These are phyloP conservation scores for Tricholoma saponaceum DNA, from an alignment of 768 basidiomycete species.

Conservation along the genomic window DNA sequence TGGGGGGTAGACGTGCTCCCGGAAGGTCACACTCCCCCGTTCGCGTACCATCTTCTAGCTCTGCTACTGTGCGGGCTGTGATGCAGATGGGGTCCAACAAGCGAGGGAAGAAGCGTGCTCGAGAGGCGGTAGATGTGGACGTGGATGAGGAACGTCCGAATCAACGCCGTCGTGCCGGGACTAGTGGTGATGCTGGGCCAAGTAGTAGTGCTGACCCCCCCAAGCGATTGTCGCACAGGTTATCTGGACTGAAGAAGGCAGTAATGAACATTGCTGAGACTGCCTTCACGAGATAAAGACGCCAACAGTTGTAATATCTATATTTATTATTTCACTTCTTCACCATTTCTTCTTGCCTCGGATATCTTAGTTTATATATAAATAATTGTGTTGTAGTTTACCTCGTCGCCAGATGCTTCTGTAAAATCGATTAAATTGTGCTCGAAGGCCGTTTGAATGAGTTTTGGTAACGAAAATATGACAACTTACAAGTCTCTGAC, in stretches of 20 bases:
- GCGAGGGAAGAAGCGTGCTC: conserved; percentile 6
- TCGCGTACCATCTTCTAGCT: not conserved
- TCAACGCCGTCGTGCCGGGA: not conserved
- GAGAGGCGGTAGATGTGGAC: conserved; percentile 1
- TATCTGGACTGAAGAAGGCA: conserved; percentile 3
- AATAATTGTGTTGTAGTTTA: not conserved
- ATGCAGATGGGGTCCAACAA: not conserved
- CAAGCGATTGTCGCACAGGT: not conserved
- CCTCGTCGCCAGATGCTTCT: not conserved
- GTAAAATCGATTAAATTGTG: not conserved
- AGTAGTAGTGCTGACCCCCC: not conserved
- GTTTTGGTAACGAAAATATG: too few relatives aligned
- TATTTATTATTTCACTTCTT: not conserved
- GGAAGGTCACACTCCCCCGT: not conserved
- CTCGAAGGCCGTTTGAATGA: not conserved
- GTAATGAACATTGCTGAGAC: not conserved
- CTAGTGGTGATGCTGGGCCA: not conserved
- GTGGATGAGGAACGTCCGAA: not conserved
- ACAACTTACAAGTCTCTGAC: too few relatives aligned
- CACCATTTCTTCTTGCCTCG: not conserved
- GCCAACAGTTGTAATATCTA: not conserved
- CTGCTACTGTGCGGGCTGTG: not conserved
- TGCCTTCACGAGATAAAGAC: not conserved
- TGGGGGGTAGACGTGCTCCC: not conserved
- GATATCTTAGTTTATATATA: not conserved